These are phyloP conservation scores for Pulveroboletus sp. DNA, from an alignment of 768 basidiomycete genomes.

Conservation along the genomic window DNA sequence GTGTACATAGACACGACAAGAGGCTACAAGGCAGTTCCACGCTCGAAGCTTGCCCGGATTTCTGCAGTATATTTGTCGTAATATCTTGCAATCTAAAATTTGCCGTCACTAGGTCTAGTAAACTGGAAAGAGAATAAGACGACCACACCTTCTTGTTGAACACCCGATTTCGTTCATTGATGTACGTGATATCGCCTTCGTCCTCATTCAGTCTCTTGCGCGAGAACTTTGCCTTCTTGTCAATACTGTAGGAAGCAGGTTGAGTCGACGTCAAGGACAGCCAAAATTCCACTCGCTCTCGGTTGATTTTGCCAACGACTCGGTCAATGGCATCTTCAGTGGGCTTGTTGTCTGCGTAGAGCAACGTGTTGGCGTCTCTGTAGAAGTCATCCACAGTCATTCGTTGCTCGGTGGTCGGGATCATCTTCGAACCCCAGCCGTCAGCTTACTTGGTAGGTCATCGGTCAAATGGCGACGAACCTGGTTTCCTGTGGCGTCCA, in stretches of 20 bases:
- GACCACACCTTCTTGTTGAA: conserved; percentile 89
- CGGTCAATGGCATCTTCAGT: conserved; percentile 93
- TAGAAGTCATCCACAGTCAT: conserved; percentile 80
- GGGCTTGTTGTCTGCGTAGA: conserved; percentile 95
- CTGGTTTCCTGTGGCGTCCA: conserved; percentile 45
- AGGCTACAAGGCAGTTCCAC: conserved; percentile 83
- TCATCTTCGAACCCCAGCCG: conserved; percentile 33
- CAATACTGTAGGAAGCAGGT: conserved; percentile 49
- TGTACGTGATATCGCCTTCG: conserved; percentile 96
- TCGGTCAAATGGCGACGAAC: conserved; percentile 27
- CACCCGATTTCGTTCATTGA: conserved; percentile 96
- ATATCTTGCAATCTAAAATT: conserved; percentile 76
- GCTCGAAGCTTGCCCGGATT: conserved; percentile 96
- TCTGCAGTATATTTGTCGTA: conserved; percentile 97
- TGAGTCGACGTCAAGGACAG: neutral
- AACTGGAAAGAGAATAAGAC: neutral
- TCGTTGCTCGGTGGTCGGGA: conserved; percentile 55
- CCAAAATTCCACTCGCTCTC: conserved; percentile 60
- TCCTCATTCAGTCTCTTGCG: conserved; percentile 88
- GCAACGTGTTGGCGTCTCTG: conserved; percentile 86
- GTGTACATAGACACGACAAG: conserved; percentile 4
- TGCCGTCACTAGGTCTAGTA: neutral
- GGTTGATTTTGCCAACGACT: conserved; percentile 86
- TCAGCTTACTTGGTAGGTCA: conserved; percentile 6
- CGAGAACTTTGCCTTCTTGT: conserved; percentile 87